Base-by-base conservation (phyloP, 108 stramenopile genomes). In the Thalassiosira profunda region DNA sequence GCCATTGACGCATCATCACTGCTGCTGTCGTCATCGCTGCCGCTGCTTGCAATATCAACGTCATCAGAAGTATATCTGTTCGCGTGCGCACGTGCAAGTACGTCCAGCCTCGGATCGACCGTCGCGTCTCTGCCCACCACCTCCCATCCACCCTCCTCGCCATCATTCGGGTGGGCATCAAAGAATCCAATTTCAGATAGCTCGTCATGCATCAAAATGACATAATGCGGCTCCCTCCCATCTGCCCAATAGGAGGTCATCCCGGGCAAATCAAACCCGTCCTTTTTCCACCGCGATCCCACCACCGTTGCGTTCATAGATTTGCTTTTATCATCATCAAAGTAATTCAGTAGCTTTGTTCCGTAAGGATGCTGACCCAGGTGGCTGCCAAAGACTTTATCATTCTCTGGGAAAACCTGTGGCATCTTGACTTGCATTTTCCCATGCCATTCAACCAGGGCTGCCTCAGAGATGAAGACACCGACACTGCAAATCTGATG, bases 241-340 rank as follows among this genome's bases (percentile, higher is more conserved):
- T 69, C 55, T 2, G 52, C 42, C 24, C 41, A 55, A 25, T 17
- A 29, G 33, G 57, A 47, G 11, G 17, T 1, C 9, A 33, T 21
- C 28, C 53, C 53, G 33, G 26, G 2, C 25, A 11, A 44, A 1
- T 20, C 9, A 21, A 28, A 25, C n/a, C 58, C 56, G 18, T 56
- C 63, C 15, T 15, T n/a, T 14, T 49, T 18, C 79, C 72, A 75
- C 18, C 60, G 36, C 2, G 73, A 81, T 23, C 80, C 80, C 9
- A 58, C 7, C 21, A 81, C 68, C 49, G 61, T 40, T 31, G 55
- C 63, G 21, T 36, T 41, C 62, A 64, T 75, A 11, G 60, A 47
- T n/a, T 74, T 56, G 35, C 58, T 31, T 8, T 60, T 67, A 59
- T 81, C 80, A 15, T 79, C 64, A 60, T 79, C 77, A 59, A 79